Base-by-base conservation (phyloP, 1,284 basidiomycete species). In the Grifola frondosa region DNA sequence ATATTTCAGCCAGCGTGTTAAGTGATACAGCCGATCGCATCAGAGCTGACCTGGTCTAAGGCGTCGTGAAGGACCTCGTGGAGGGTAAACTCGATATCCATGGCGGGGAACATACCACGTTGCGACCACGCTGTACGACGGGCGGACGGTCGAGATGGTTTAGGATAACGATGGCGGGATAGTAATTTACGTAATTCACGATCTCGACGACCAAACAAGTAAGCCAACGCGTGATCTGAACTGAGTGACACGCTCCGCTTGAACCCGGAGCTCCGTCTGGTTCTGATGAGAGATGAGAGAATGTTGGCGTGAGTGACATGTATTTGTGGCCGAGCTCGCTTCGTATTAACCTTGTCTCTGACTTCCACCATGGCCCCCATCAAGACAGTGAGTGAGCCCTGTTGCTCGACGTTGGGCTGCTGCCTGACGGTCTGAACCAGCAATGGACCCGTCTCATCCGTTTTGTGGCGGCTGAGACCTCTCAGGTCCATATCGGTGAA, bases 401-500 rank as follows among this genome's bases (percentile, higher is more conserved):
- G n/a, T 15, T 17, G 15, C 16, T 26, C 15, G 5, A 22, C 20
- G 21, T 3, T 34, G 22, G 12, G 3, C 29, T 16, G 29, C 13
- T 31, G 37, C 34, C 31, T 52, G 36, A 52, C 34, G 13, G 17
- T 3, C 33, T 17, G 10, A 33, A 19, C 5, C 48, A 88, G 81
- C 71, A 77, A 74, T 91, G 88, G 88, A 80, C 80, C 20, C 81
- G 89, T 31, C 75, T 91, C 44, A 88, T 93, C 52, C 86, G 90
- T 44, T 93, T 93, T 62, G 73, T 88, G 15, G 88, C 90, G 11
- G 69, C 67, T n/a, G 89, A 90, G 66, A 89, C 87, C 1, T 70
- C 74, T 6, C 69, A 77, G 44, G 77, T 89, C 10, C 87, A 90
- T 56, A 75, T 89, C 48, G 90, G 91, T 30, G 76, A 91, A 61